Conservation (phyloP, 805 yeast genomes). For the Ogataea henricii region DNA sequence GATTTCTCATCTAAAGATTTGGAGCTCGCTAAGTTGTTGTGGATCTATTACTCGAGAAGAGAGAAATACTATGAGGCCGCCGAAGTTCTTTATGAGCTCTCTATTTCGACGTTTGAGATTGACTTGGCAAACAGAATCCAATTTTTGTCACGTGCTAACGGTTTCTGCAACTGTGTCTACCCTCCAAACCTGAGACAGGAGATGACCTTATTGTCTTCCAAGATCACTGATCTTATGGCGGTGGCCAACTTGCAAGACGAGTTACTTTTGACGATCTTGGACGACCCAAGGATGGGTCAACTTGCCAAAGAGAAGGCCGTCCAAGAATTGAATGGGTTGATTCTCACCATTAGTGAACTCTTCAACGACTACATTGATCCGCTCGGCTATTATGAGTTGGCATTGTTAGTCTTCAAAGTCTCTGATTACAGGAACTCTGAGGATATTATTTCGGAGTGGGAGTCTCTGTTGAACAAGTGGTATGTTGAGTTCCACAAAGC, state of each 20-base stretch:
- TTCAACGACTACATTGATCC: slow-evolving; percentile 89
- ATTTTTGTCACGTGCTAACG: slow-evolving; percentile 86
- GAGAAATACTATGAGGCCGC: slow-evolving; percentile 85
- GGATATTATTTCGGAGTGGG: slow-evolving; percentile 83
- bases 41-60: slow-evolving; percentile 86
- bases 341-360: slow-evolving; percentile 72
- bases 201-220: slow-evolving; percentile 66
- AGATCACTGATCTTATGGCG: slow-evolving; percentile 77
- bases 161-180: slow-evolving; percentile 84
- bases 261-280: slow-evolving; percentile 47
- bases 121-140: slow-evolving; percentile 77
- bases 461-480: slow-evolving; percentile 60
- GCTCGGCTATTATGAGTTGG: slow-evolving; percentile 80
- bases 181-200: slow-evolving; percentile 77
- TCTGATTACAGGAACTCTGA: slow-evolving; percentile 85
- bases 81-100: slow-evolving; percentile 67
- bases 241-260: slow-evolving; percentile 87
- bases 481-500: slow-evolving; percentile 33
- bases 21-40: slow-evolving; percentile 76
- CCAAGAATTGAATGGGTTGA: slow-evolving; percentile 58
- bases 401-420: slow-evolving; percentile 73
- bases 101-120: slow-evolving; percentile 72
- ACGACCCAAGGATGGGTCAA: slow-evolving; percentile 51
- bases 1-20: slow-evolving; percentile 64
- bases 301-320: slow-evolving; percentile 53